Conservation (phyloP, 306 rosid genomes). For the Dryas octopetala region DNA sequence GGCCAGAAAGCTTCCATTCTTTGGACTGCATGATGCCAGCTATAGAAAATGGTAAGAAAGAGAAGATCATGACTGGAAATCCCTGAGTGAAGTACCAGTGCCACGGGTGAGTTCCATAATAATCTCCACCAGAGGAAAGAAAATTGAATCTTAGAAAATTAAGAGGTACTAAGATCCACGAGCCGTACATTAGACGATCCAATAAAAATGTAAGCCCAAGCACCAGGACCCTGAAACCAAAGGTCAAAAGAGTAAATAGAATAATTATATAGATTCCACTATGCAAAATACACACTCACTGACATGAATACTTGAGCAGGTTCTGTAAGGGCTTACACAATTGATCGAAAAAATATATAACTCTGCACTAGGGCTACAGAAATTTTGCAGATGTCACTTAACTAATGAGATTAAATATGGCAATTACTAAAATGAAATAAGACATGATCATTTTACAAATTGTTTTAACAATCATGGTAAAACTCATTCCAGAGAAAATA, state of each 20-base stretch:
- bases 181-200: slow-evolving; percentile 79
- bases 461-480: background rate
- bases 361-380: background rate
- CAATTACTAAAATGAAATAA: background rate
- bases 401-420: background rate
- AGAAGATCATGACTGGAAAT: slow-evolving; percentile 76
- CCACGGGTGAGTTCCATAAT: slow-evolving; percentile 96
- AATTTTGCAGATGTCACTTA: background rate
- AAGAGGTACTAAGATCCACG: slow-evolving; percentile 85
- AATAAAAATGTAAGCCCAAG: slow-evolving; percentile 66
- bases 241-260: slow-evolving; percentile 18
- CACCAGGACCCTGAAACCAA: slow-evolving; percentile 63
- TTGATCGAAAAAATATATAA: background rate
- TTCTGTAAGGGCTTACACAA: background rate
- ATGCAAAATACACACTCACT: slow-evolving; percentile 1
- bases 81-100: slow-evolving; percentile 99
- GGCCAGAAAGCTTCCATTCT: slow-evolving; percentile 81
- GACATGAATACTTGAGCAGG: background rate
- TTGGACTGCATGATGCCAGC: slow-evolving; percentile 73
- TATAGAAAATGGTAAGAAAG: slow-evolving; percentile 73
- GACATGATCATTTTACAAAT: background rate
- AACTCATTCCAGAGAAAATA: background rate
- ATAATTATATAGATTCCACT: slow-evolving; percentile 1
- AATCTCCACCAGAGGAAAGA: slow-evolving; percentile 93
- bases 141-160: slow-evolving; percentile 89